Base-by-base conservation (phyloP, 208 protist genomes). In the Trypanosoma melophagium region DNA sequence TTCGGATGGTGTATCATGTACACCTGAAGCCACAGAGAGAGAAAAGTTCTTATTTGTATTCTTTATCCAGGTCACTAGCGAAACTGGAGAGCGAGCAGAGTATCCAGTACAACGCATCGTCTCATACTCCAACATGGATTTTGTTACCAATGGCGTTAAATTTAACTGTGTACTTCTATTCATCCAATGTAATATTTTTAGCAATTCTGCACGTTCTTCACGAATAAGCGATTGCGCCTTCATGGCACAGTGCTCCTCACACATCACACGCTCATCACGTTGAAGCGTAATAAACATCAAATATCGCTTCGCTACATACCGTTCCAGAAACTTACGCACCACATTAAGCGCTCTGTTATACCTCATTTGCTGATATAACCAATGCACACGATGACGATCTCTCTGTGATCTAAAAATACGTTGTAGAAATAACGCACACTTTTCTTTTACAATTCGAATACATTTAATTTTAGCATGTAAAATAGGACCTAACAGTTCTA, bases 341-440 rank as follows among this genome's bases (percentile, higher is more conserved):
- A 83, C 60, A 40, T 60, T 25, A 21, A 94, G 64, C 0, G 79
- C 84, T 0, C 53, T 57, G 49, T 83, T 85, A 31, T 71, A 76
- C 21, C 76, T 72, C 75, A 89, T 90, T 31, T 74, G 58, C 40
- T 77, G 28, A 68, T 90, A 86, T 40, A 92, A 45, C 50, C 69
- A 87, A 50, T 79, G 83, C n/a, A 83, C 57, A 57, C 87, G 73
- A 17, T 79, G 74, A 57, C 83, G 83, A 1, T 80, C 82, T 17
- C 38, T 77, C 69, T 85, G 71, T 3, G 77, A 81, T 21, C 81
- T 72, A 66, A 90, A 84, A 49, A 91, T 72, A 38, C 84, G 85
- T 60, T 92, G 89, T n/a, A 94, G 69, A 14, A 92, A 66, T 60
- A 69, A 68, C 49, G 77, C 85, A 49, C 75, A 77, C 24, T n/a